phyloP scores from a whole-genome alignment of 345 rosid genomes.

The Hibiscus trionum region DNA sequence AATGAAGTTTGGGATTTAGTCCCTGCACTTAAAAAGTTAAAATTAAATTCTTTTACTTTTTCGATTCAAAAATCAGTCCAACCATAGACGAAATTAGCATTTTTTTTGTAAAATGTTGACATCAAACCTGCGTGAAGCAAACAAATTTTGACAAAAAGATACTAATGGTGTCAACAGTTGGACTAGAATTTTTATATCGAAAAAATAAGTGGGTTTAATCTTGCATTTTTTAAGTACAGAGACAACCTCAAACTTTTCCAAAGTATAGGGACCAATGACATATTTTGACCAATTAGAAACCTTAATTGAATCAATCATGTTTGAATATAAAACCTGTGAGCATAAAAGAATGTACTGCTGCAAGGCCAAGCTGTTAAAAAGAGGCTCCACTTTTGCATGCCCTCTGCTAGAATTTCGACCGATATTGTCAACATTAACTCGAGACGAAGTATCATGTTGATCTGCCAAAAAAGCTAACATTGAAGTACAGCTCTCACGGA shows the following conservation, averaged over 20 bases:
- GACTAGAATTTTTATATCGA: background rate
- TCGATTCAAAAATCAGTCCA: background rate
- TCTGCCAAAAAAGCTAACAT: slow-evolving; percentile 13
- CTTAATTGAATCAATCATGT: background rate
- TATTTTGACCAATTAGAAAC: no score
- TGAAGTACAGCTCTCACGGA: background rate
- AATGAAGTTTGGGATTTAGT: background rate
- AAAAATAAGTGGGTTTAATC: background rate
- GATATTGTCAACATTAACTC: background rate
- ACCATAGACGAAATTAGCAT: background rate
- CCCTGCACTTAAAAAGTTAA: background rate
- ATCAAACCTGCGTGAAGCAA: background rate
- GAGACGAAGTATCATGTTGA: slow-evolving; percentile 19
- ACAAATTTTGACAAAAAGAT: background rate
- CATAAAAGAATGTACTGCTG: slow-evolving; percentile 79
- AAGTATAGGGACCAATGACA: background rate
- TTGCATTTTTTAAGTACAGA: background rate
- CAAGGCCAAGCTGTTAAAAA: slow-evolving; percentile 66
- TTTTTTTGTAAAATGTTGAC: background rate
- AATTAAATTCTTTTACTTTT: background rate
- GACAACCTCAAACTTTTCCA: background rate
- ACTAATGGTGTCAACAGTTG: background rate
- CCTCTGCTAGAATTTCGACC: slow-evolving; percentile 23
- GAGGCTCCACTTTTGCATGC: slow-evolving; percentile 34
- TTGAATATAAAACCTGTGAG: slow-evolving; percentile 50